Conservation (phyloP, 306 rosid genomes). For the Coriaria nepalensis region DNA sequence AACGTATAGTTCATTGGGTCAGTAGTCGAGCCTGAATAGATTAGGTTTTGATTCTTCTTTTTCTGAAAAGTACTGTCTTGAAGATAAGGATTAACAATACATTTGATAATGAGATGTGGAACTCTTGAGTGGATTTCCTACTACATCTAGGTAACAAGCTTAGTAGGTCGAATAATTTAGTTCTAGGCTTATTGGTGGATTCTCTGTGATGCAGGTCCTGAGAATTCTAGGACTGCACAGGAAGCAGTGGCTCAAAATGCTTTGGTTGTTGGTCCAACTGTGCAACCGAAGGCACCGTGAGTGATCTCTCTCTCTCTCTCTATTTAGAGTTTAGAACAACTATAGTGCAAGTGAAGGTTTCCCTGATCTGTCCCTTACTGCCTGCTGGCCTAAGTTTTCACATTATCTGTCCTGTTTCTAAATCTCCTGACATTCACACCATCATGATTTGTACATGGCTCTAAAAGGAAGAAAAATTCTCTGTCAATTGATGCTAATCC, state of each 20-base stretch:
- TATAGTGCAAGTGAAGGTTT: neutral
- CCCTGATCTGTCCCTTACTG: neutral
- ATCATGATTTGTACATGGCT: no score
- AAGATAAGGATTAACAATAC: no score
- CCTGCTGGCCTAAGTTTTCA: neutral
- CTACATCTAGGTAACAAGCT: neutral
- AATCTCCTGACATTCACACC: no score
- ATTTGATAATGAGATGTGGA: no score
- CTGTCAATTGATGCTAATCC: conserved; percentile 13
- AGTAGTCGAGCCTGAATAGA: no score
- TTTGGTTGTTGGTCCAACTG: conserved; percentile 75
- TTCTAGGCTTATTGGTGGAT: neutral
- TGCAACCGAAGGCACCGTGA: conserved; percentile 52
- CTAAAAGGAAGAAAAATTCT: no score
- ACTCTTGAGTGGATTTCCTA: no score
- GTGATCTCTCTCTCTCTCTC: conserved; percentile 5
- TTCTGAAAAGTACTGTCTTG: no score
- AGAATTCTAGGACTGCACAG: conserved; percentile 36
- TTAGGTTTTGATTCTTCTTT: no score
- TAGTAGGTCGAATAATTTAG: neutral
- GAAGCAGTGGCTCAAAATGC: conserved; percentile 50
- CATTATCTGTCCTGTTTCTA: no score
- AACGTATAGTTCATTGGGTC: no score
- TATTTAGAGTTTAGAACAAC: neutral
- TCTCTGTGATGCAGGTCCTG: conserved; percentile 32